Evolutionary conservation across 257 asterid species (phyloP).

Genomic region (Mitragyna speciosa): DNA sequence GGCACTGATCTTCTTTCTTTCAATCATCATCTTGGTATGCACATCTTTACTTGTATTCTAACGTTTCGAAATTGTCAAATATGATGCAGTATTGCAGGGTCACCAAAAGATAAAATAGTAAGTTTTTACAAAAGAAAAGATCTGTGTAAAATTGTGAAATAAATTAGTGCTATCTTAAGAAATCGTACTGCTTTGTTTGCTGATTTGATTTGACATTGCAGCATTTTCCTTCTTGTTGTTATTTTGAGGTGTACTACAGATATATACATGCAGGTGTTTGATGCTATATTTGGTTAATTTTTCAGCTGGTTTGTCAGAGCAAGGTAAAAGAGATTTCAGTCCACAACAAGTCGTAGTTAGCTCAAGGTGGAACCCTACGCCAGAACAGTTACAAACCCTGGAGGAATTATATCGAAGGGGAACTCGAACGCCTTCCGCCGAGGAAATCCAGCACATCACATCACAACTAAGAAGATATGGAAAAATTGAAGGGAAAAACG

Average conservation of each 20-base stretch:
- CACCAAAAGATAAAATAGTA: too few relatives aligned
- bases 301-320: slow-evolving; percentile 61
- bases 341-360: slow-evolving; percentile 82
- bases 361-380: slow-evolving; percentile 95
- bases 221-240: background rate
- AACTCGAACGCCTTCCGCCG: slow-evolving; percentile 83
- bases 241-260: background rate
- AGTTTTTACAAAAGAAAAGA: too few relatives aligned
- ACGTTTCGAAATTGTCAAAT: background rate
- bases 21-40: slow-evolving; percentile 67
- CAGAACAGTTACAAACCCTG: slow-evolving; percentile 83
- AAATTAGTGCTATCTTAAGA: too few relatives aligned
- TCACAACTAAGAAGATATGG: slow-evolving; percentile 76
- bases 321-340: slow-evolving; percentile 52
- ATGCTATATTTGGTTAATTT: background rate
- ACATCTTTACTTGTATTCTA: background rate
- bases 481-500: slow-evolving; percentile 93
- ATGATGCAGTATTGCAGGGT: too few relatives aligned
- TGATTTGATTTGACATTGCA: too few relatives aligned
- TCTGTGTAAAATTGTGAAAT: too few relatives aligned
- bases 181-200: too few relatives aligned
- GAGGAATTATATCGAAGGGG: slow-evolving; percentile 78
- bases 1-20: slow-evolving; percentile 62
- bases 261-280: background rate
- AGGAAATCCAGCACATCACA: slow-evolving; percentile 88